Conservation (phyloP, 306 rosid genomes). For the Psophocarpus tetragonolobus region DNA sequence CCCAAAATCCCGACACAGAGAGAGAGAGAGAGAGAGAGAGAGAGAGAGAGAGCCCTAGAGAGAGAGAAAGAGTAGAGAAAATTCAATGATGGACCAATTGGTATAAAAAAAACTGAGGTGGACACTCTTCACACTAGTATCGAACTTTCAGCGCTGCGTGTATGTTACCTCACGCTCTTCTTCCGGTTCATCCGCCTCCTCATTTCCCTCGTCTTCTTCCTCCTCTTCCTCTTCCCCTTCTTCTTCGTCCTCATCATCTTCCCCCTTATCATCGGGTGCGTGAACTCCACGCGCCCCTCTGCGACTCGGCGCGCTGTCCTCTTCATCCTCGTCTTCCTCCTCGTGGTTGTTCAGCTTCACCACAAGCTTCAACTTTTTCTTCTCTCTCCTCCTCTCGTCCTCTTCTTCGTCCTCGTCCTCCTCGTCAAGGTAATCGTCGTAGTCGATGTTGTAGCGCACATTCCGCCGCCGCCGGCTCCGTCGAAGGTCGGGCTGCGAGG, state of each 20-base stretch:
- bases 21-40: constrained; percentile 46
- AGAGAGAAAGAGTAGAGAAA: constrained; percentile 38
- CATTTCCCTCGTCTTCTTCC: constrained; percentile 36
- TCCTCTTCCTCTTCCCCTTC: constrained; percentile 1
- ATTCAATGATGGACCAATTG: constrained; percentile 65
- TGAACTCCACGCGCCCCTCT: constrained; percentile 41
- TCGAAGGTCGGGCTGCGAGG: constrained; percentile 53
- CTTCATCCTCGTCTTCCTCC: constrained; percentile 60
- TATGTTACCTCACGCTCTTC: constrained; percentile 61
- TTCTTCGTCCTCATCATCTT: constrained; percentile 37
- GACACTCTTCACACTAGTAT: constrained; percentile 24
- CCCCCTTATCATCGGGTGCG: constrained; percentile 48
- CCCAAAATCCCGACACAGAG: constrained; percentile 70
- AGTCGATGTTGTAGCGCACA: constrained; percentile 88
- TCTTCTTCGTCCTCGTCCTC: constrained; percentile 77
- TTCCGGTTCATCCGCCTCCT: constrained; percentile 37
- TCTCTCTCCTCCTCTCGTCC: constrained; percentile 66
- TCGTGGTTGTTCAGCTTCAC: constrained; percentile 70
- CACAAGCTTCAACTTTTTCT: constrained; percentile 91
- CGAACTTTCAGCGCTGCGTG: neutral
- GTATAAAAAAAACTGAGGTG: constrained; percentile 53
- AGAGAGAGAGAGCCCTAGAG: constrained; percentile 40
- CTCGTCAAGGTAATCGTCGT: constrained; percentile 76
- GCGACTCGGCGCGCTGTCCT: constrained; percentile 21
- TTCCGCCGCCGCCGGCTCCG: constrained; percentile 91